phyloP scores from a whole-genome alignment of 1,284 basidiomycete genomes.

The Coriolopsis trogii region DNA sequence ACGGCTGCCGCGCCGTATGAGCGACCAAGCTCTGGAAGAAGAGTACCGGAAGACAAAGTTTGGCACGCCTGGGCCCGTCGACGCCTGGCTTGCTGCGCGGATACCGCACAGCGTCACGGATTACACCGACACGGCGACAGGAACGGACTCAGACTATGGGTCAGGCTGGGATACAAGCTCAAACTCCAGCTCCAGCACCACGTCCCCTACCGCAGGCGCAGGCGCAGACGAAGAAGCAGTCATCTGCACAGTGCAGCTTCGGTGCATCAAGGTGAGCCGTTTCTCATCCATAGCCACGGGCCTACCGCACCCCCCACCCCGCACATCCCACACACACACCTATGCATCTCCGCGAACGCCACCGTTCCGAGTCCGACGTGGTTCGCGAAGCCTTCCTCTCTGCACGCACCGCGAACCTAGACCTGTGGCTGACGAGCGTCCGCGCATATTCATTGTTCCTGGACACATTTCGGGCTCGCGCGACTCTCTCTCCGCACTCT shows the following conservation, averaged over 20 bases:
- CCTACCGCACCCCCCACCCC: background rate
- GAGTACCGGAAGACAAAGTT: constrained; percentile 14
- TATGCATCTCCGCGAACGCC: no score
- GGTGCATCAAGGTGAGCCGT: constrained; percentile 19
- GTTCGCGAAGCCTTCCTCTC: background rate
- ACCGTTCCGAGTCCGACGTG: no score
- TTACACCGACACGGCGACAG: no score
- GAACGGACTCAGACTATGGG: no score
- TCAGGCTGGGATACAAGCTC: background rate
- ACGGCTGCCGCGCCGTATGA: constrained; percentile 8
- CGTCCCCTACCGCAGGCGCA: no score
- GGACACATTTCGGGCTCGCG: no score
- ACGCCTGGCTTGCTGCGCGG: constrained; percentile 23
- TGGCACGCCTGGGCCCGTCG: constrained; percentile 18
- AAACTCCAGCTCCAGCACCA: background rate
- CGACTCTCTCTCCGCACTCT: background rate
- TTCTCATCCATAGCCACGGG: background rate
- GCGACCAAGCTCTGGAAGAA: constrained; percentile 9
- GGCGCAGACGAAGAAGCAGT: no score
- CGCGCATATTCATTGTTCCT: background rate
- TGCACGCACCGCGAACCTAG: background rate
- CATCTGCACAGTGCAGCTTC: constrained; percentile 22
- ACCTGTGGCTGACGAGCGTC: background rate
- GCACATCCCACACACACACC: no score
- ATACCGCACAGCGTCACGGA: constrained; percentile 1